A percentile compares a stretch with the other conserved stretches of the same genome.
Conservation (phyloP, 805 yeast genomes). For the Saccharomycopsis fibuligera region DNA sequence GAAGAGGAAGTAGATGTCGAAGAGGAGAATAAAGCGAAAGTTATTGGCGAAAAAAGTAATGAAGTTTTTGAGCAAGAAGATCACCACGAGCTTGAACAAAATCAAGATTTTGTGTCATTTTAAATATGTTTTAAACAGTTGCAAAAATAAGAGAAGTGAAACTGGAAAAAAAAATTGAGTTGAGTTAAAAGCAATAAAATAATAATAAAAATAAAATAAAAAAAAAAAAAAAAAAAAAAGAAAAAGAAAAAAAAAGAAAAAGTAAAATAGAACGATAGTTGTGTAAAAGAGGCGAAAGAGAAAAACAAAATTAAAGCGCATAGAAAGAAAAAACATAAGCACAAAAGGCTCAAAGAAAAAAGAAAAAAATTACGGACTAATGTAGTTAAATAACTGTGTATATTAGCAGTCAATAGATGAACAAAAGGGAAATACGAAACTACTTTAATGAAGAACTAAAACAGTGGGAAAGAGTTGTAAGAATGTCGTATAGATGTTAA, state of each 20-base stretch:
- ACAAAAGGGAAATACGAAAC: too few species aligned
- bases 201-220: neutral
- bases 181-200: too few species aligned
- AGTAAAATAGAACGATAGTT: neutral
- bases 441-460: too few species aligned
- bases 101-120: constrained; percentile 11
- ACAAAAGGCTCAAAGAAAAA: too few species aligned
- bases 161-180: neutral
- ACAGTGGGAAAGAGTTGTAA: too few species aligned
- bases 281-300: neutral
- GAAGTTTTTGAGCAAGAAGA: neutral
- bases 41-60: neutral
- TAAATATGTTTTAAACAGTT: neutral
- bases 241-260: neutral
- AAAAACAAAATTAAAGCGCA: neutral
- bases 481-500: too few species aligned
- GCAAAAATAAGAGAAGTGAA: neutral
- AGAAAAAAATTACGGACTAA: too few species aligned
- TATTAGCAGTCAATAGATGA: too few species aligned
- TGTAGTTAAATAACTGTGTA: too few species aligned
- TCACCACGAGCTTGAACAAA: constrained; percentile 3
- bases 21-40: neutral
- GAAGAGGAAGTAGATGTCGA: neutral
- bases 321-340: neutral
- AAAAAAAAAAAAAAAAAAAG: neutral